phyloP scores from a whole-genome alignment of 768 basidiomycete genomes.

The Tulasnella sp. region DNA sequence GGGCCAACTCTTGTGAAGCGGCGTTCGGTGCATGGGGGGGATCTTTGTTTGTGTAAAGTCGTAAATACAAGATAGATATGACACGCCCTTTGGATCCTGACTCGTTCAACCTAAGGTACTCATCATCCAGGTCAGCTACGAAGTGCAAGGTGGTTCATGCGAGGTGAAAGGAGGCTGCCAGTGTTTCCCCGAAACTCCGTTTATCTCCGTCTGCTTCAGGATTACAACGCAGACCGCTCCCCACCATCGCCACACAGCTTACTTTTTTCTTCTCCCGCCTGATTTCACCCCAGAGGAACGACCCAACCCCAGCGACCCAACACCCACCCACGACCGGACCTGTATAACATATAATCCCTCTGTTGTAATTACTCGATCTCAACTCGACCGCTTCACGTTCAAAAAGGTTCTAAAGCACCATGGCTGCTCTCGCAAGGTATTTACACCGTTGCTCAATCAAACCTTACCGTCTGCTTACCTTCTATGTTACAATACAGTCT shows the following conservation, averaged over 20 bases:
- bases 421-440: slow-evolving; percentile 31
- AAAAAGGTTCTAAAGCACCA: not conserved
- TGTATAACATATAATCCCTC: not conserved
- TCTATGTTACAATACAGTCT: slow-evolving; percentile 40
- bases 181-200: not conserved
- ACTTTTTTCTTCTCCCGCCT: not conserved
- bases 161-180: too few species aligned
- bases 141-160: too few species aligned
- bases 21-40: too few species aligned
- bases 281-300: not conserved
- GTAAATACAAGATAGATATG: not conserved
- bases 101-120: too few species aligned
- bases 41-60: not conserved
- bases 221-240: slow-evolving; percentile 9
- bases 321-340: not conserved
- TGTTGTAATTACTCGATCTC: not conserved
- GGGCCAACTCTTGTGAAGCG: not conserved
- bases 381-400: not conserved
- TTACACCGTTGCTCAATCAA: not conserved
- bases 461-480: not conserved
- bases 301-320: not conserved
- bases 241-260: not conserved
- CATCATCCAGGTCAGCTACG: too few species aligned
- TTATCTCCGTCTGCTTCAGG: not conserved
- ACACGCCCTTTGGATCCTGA: not conserved